Evolutionary conservation across 345 rosid species (phyloP).

Genomic region (Eucalyptus globulus): DNA sequence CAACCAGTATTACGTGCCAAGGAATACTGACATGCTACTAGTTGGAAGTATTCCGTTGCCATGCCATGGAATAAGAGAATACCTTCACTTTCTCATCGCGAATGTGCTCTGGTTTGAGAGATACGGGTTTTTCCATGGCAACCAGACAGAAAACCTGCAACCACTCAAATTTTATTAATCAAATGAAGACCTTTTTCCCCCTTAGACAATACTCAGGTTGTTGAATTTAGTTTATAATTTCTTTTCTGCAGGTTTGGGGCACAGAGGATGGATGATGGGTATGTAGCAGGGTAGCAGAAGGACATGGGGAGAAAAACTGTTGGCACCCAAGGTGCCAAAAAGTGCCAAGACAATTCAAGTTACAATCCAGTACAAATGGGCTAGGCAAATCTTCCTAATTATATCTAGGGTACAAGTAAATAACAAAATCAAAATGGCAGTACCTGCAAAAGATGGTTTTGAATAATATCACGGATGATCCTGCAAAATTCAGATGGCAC

Average conservation of each 20-base stretch:
- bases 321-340: neutral
- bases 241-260: neutral
- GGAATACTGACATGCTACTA: neutral
- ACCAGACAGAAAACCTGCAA: constrained; percentile 84
- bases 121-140: constrained; percentile 97
- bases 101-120: constrained; percentile 95
- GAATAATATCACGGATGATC: constrained; percentile 96
- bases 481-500: constrained; percentile 28
- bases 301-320: neutral
- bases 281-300: neutral
- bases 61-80: neutral
- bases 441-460: constrained; percentile 95
- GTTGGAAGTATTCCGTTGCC: neutral
- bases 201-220: neutral
- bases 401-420: neutral
- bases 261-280: neutral
- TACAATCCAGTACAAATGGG: neutral
- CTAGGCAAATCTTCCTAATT: neutral
- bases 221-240: neutral
- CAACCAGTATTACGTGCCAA: neutral
- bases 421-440: neutral
- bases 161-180: neutral
- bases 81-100: constrained; percentile 99
- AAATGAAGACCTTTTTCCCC: neutral
- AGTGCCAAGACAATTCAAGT: neutral